A percentile compares a stretch with the other conserved stretches of the same genome.
These are phyloP conservation scores for Dipteronia dyeriana DNA, from an alignment of 345 rosid genomes.

Conservation along the genomic window DNA sequence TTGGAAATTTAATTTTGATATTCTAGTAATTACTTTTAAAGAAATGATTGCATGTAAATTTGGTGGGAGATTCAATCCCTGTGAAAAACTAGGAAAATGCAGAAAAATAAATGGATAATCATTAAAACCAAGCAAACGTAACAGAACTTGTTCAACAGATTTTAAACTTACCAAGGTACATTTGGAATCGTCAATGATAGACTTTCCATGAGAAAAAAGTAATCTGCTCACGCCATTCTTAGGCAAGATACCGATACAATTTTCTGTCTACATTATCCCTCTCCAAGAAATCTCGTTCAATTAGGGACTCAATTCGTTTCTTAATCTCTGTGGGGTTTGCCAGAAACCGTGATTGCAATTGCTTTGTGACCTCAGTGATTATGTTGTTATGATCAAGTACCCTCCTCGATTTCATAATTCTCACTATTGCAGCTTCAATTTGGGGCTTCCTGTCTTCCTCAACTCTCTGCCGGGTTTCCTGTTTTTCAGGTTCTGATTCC, in stretches of 20 bases:
- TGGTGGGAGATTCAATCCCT: not conserved
- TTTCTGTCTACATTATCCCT: constrained; percentile 69
- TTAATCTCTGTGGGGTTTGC: constrained; percentile 69
- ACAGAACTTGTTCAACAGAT: constrained; percentile 15
- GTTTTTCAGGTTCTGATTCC: constrained; percentile 75
- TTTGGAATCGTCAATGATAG: constrained; percentile 25
- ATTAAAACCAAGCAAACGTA: constrained; percentile 21
- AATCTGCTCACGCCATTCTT: constrained; percentile 20
- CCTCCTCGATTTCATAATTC: constrained; percentile 76
- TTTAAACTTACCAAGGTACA: constrained; percentile 34
- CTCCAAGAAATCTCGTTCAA: constrained; percentile 72
- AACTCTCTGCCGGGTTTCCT: constrained; percentile 74
- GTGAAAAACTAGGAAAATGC: not conserved
- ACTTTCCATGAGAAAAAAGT: constrained; percentile 20
- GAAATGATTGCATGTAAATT: too few relatives aligned
- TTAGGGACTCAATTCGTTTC: constrained; percentile 72
- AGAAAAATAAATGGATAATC: constrained; percentile 16
- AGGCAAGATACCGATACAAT: constrained; percentile 68
- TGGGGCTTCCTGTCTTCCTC: constrained; percentile 82
- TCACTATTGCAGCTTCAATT: constrained; percentile 74
- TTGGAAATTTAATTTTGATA: not conserved
- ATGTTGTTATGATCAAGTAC: constrained; percentile 72
- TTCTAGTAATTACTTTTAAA: too few relatives aligned
- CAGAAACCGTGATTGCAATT: constrained; percentile 66
- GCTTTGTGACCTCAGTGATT: constrained; percentile 72